Conservation (phyloP, 2,329 filamentous ascomycete genomes). For the Teratosphaeria gauchensis region DNA sequence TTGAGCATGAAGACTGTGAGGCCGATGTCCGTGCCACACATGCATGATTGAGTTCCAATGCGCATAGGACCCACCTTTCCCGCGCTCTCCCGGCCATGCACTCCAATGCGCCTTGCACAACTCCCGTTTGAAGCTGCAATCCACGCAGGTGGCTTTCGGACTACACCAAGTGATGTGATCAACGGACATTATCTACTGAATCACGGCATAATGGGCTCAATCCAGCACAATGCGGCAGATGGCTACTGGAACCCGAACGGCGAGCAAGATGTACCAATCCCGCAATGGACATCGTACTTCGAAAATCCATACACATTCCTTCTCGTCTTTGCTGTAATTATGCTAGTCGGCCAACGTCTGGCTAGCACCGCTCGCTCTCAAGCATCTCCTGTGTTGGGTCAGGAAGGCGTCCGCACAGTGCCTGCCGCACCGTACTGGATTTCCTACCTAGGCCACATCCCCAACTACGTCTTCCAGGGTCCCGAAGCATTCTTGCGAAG, state of each 20-base stretch:
- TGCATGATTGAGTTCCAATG: too few species aligned
- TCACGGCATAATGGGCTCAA: background rate
- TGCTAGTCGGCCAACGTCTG: conserved; percentile 12
- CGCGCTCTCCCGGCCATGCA: too few species aligned
- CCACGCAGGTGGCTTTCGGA: background rate
- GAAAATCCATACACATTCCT: conserved; percentile 2
- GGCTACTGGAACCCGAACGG: conserved; percentile 1
- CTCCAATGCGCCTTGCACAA: background rate
- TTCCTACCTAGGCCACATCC: conserved; percentile 46
- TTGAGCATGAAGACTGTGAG: too few species aligned
- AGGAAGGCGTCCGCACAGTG: conserved; percentile 15
- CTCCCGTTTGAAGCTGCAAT: background rate
- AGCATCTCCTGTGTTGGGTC: background rate
- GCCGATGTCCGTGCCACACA: too few species aligned
- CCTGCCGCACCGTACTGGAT: conserved; percentile 48
- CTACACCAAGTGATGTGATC: background rate
- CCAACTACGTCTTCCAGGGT: conserved; percentile 37
- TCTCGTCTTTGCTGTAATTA: conserved; percentile 5
- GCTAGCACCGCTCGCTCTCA: conserved; percentile 6
- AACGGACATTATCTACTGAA: background rate
- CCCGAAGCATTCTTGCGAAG: conserved; percentile 36
- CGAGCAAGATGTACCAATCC: background rate
- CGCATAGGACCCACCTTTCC: too few species aligned
- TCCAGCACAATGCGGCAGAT: background rate
- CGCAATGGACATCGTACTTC: conserved; percentile 1